Conservation (phyloP, 306 rosid species). For the Acacia crassicarpa region DNA sequence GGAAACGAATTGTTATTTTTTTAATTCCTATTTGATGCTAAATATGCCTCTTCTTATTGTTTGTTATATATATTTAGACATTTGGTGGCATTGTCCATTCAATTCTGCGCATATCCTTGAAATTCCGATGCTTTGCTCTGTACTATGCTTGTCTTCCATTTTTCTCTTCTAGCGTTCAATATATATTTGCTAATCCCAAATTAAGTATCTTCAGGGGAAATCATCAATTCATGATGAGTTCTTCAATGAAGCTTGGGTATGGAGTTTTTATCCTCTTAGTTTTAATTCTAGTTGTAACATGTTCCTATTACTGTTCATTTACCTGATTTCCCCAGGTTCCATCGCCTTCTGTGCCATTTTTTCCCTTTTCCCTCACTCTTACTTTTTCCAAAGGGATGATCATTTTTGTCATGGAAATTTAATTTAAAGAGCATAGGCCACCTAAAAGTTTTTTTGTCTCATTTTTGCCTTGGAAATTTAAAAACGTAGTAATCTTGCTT, state of each 20-base stretch:
- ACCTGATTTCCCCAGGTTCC: neutral
- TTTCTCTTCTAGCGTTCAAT: neutral
- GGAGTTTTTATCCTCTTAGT: neutral
- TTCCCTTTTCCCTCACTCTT: too few species aligned
- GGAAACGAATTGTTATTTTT: slow-evolving; percentile 33
- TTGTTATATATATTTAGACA: neutral
- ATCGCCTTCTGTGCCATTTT: neutral
- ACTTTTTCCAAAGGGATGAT: too few species aligned
- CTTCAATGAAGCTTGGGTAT: neutral
- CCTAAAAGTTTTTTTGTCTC: too few species aligned
- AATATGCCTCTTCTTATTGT: slow-evolving; percentile 23
- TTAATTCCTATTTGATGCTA: slow-evolving; percentile 20
- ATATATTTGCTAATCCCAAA: neutral
- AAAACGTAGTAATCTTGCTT: too few species aligned
- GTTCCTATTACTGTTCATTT: neutral
- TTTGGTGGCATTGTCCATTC: slow-evolving; percentile 7
- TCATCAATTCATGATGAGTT: neutral
- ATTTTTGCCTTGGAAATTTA: too few species aligned
- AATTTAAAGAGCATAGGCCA: too few species aligned
- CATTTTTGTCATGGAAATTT: too few species aligned
- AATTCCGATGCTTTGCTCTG: neutral
- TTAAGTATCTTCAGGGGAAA: neutral
- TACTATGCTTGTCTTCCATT: neutral
- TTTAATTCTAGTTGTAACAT: too few species aligned
- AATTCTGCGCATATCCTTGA: neutral